Percentiles rank a stretch among this genome's conserved stretches.
These are phyloP conservation scores for Athelia psychrophila DNA, from an alignment of 1,284 basidiomycete genomes.

Conservation along the genomic window DNA sequence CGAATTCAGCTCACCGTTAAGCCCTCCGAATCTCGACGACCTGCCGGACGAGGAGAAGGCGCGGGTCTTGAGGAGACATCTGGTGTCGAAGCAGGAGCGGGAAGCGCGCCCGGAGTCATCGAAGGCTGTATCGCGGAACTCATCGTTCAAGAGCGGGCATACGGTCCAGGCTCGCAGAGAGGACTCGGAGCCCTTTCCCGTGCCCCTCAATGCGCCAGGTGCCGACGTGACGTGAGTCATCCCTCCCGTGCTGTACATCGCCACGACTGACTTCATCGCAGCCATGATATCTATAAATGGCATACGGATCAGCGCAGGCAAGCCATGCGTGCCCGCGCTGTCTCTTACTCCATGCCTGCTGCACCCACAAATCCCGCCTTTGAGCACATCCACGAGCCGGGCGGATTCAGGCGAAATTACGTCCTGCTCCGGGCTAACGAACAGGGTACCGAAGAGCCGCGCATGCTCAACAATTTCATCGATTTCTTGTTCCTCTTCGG, in stretches of 20 bases:
- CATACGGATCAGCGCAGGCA: conserved; percentile 70
- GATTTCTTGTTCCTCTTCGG: conserved; percentile 93
- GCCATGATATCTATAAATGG: conserved; percentile 95
- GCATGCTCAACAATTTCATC: conserved; percentile 81
- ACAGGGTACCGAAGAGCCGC: conserved; percentile 54
- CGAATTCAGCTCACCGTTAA: conserved; percentile 20
- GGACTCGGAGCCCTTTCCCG: conserved; percentile 72
- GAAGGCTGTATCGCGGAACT: conserved; percentile 4
- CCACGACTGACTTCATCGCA: conserved; percentile 12
- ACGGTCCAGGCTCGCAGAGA: conserved; percentile 27
- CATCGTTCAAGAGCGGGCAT: conserved; percentile 28
- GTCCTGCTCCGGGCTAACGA: conserved; percentile 69
- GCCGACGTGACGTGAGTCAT: conserved; percentile 87
- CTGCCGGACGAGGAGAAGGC: conserved; percentile 82
- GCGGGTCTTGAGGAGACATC: conserved; percentile 73
- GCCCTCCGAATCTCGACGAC: conserved; percentile 46
- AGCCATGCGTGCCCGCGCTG: conserved; percentile 57
- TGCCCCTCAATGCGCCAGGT: conserved; percentile 81
- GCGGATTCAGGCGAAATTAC: conserved; percentile 90
- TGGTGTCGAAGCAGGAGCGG: conserved; percentile 76
- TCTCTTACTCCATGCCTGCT: conserved; percentile 68
- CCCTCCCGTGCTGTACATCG: conserved; percentile 7
- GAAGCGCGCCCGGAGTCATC: conserved; percentile 10
- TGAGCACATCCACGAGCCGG: conserved; percentile 90
- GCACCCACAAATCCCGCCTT: conserved; percentile 66